A percentile compares a stretch with the other conserved stretches of the same genome.
Evolutionary conservation across 768 basidiomycete genomes (phyloP).

Genomic region (Tylopilus balloui): DNA sequence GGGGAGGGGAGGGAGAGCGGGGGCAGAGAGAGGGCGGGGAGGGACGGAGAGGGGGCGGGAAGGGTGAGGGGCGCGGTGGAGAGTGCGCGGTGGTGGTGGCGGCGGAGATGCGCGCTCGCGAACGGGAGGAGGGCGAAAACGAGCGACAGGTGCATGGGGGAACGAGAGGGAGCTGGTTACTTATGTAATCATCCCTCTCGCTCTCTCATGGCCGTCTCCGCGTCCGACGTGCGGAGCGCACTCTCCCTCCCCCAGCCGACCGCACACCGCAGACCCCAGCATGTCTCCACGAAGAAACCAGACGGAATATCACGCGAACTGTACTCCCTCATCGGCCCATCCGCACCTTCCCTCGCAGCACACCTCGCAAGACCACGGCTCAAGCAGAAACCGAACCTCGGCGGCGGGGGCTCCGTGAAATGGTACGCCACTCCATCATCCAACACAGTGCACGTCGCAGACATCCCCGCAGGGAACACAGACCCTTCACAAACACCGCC

Average conservation of each 20-base stretch:
- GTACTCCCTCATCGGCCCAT: slow-evolving; percentile 92
- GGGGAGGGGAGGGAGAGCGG: neutral
- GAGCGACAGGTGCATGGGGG: neutral
- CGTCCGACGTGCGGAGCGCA: slow-evolving; percentile 81
- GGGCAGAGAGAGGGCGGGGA: neutral
- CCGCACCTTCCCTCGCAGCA: slow-evolving; percentile 78
- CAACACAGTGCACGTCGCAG: neutral
- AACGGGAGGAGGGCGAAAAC: neutral
- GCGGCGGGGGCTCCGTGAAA: slow-evolving; percentile 56
- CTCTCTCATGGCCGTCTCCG: slow-evolving; percentile 55
- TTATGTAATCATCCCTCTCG: neutral
- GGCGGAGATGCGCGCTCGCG: neutral
- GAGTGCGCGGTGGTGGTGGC: neutral
- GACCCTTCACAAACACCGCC: slow-evolving; percentile 67
- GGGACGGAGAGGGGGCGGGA: neutral
- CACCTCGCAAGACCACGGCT: slow-evolving; percentile 77
- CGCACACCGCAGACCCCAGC: slow-evolving; percentile 42
- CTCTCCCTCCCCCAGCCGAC: slow-evolving; percentile 50
- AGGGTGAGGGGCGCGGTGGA: neutral
- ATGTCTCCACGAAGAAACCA: slow-evolving; percentile 55
- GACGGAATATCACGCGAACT: slow-evolving; percentile 92
- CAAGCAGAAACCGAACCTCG: slow-evolving; percentile 81
- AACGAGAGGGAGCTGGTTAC: neutral
- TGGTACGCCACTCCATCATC: slow-evolving; percentile 47
- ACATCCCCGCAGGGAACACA: slow-evolving; percentile 59